A percentile compares a stretch with the other conserved stretches of the same genome.
Evolutionary conservation across 1,284 basidiomycete genomes (phyloP).

Genomic region (Schizopora paradoxa): DNA sequence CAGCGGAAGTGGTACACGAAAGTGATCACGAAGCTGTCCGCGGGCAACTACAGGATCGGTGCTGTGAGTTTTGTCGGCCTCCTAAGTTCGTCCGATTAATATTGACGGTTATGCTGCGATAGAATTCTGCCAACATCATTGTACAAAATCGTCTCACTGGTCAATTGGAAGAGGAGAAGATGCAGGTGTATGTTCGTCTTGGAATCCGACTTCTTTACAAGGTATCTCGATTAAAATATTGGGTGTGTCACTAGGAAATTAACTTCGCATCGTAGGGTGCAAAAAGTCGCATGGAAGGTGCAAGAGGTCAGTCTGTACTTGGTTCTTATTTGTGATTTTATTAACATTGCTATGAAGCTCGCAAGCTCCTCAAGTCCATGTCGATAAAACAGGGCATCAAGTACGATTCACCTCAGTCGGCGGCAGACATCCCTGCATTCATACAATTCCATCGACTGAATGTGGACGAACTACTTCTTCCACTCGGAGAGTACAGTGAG

Average conservation of each 20-base stretch:
- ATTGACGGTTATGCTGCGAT: too few species aligned
- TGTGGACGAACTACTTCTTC: conserved; percentile 77
- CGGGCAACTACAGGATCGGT: conserved; percentile 85
- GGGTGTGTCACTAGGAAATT: background rate
- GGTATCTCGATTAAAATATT: conserved; percentile 28
- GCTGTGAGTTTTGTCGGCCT: conserved; percentile 54
- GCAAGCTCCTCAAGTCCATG: conserved; percentile 79
- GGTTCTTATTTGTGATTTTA: conserved; percentile 1
- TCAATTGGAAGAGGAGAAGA: conserved; percentile 95
- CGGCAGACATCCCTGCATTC: conserved; percentile 79
- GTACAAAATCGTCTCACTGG: conserved; percentile 90
- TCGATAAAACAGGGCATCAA: conserved; percentile 94
- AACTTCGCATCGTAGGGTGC: conserved; percentile 52
- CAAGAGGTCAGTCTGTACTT: conserved; percentile 52
- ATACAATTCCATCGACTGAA: conserved; percentile 89
- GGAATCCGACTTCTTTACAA: conserved; percentile 94
- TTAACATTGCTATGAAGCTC: conserved; percentile 38
- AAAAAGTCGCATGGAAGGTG: conserved; percentile 86
- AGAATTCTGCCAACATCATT: conserved; percentile 95
- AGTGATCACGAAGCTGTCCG: conserved; percentile 78
- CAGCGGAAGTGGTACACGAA: conserved; percentile 97
- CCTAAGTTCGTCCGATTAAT: conserved; percentile 11
- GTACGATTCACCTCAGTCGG: conserved; percentile 84
- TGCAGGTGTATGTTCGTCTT: conserved; percentile 91
- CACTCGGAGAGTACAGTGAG: conserved; percentile 78